phyloP scores from a whole-genome alignment of 768 basidiomycete species.

The Suillus variegatus region DNA sequence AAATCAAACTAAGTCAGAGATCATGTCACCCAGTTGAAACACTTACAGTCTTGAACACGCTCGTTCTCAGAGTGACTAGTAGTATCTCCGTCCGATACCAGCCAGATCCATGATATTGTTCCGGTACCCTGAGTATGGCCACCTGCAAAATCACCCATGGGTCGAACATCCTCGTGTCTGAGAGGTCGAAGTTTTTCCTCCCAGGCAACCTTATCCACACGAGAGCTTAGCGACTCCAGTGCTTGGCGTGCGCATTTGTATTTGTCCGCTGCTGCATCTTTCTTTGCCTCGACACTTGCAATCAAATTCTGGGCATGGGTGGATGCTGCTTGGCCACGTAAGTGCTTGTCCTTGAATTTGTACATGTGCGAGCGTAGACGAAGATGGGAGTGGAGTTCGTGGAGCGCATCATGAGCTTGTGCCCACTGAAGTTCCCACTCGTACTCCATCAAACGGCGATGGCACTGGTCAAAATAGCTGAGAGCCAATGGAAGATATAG shows the following conservation, averaged over 20 bases:
- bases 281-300: slow-evolving; percentile 10
- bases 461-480: not conserved
- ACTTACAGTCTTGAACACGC: too few relatives aligned
- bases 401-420: slow-evolving; percentile 16
- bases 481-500: not conserved
- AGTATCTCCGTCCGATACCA: too few relatives aligned
- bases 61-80: too few relatives aligned
- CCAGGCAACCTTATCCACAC: too few relatives aligned
- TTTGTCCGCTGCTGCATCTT: slow-evolving; percentile 2
- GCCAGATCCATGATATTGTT: too few relatives aligned
- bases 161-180: too few relatives aligned
- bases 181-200: too few relatives aligned
- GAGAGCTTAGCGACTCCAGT: too few relatives aligned
- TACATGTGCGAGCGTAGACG: slow-evolving; percentile 10
- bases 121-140: too few relatives aligned
- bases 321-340: slow-evolving; percentile 13
- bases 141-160: too few relatives aligned
- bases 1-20: too few relatives aligned
- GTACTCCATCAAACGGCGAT: not conserved
- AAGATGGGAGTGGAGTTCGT: slow-evolving; percentile 2
- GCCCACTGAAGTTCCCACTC: slow-evolving; percentile 13
- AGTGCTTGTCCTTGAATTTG: slow-evolving; percentile 16
- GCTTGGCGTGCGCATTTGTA: slow-evolving; percentile 14
- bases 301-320: slow-evolving; percentile 11
- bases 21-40: too few relatives aligned